Evolutionary conservation across 345 rosid genomes (phyloP).

Genomic region (Aurinia saxatilis): DNA sequence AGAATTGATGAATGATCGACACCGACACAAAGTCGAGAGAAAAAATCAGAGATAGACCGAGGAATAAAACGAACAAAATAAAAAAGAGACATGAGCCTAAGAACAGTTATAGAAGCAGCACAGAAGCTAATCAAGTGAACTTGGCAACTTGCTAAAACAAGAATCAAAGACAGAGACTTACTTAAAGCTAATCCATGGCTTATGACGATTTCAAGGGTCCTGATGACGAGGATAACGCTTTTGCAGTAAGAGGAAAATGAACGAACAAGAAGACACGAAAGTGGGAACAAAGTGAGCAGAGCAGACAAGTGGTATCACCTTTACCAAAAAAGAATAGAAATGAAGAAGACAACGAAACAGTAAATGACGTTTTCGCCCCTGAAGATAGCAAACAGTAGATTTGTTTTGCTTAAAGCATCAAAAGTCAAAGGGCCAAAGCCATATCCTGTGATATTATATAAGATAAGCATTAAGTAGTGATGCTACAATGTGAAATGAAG

Average conservation of each 20-base stretch:
- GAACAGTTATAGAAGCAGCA: conserved; percentile 1
- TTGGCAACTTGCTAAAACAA: conserved; percentile 8
- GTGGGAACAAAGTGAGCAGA: background rate
- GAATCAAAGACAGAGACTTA: conserved; percentile 13
- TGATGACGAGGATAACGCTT: background rate
- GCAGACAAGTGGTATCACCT: conserved; percentile 23
- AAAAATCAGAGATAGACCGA: background rate
- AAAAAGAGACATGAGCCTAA: background rate
- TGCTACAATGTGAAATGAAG: background rate
- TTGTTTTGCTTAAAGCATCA: background rate
- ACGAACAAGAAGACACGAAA: background rate
- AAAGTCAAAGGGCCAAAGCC: background rate
- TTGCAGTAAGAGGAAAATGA: background rate
- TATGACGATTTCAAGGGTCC: background rate
- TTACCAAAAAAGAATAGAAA: background rate
- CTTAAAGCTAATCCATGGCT: conserved; percentile 5
- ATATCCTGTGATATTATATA: background rate
- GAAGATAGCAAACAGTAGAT: background rate
- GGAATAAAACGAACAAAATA: background rate
- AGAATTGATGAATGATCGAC: background rate
- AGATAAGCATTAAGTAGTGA: background rate
- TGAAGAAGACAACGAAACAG: background rate
- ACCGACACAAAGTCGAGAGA: background rate
- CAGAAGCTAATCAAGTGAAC: background rate
- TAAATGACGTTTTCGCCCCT: conserved; percentile 8